phyloP scores from a whole-genome alignment of 805 yeast genomes.

The Saccharomyces kudriavzevii region DNA sequence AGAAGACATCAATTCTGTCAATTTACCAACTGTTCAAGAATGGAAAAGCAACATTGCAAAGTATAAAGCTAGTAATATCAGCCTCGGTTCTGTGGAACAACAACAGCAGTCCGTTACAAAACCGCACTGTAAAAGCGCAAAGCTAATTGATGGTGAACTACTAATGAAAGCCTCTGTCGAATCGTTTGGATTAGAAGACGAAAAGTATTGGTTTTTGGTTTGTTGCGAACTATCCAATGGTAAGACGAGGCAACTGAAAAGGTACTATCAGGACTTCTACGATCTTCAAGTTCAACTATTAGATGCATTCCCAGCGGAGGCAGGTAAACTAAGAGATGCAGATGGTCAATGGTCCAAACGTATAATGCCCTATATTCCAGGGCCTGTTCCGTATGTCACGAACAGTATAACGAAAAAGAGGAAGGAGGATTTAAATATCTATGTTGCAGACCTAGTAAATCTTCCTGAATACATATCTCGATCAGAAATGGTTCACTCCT shows the following conservation, averaged over 20 bases:
- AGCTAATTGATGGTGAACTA: conserved; percentile 10
- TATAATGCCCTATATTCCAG: conserved; percentile 88
- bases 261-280: conserved; percentile 93
- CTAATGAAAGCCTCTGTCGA: conserved; percentile 58
- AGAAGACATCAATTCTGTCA: conserved; percentile 55
- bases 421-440: conserved; percentile 46
- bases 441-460: conserved; percentile 50
- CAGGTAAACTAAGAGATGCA: conserved; percentile 51
- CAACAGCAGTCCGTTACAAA: conserved; percentile 6
- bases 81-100: conserved; percentile 51
- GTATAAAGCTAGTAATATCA: conserved; percentile 84
- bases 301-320: conserved; percentile 83
- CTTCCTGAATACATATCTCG: conserved; percentile 73
- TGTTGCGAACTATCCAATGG: conserved; percentile 62
- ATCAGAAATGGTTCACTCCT: conserved; percentile 54
- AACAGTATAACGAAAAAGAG: conserved; percentile 58
- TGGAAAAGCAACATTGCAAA: conserved; percentile 90
- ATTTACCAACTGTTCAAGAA: conserved; percentile 86
- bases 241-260: conserved; percentile 59
- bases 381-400: conserved; percentile 86
- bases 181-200: conserved; percentile 70
- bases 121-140: conserved; percentile 3
- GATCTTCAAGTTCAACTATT: conserved; percentile 80
- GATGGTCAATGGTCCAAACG: conserved; percentile 61
- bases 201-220: conserved; percentile 82